Percentiles rank a stretch among this genome's conserved stretches.
phyloP scores from a whole-genome alignment of 345 rosid genomes.

The sweet orange (Citrus sinensis) region DNA sequence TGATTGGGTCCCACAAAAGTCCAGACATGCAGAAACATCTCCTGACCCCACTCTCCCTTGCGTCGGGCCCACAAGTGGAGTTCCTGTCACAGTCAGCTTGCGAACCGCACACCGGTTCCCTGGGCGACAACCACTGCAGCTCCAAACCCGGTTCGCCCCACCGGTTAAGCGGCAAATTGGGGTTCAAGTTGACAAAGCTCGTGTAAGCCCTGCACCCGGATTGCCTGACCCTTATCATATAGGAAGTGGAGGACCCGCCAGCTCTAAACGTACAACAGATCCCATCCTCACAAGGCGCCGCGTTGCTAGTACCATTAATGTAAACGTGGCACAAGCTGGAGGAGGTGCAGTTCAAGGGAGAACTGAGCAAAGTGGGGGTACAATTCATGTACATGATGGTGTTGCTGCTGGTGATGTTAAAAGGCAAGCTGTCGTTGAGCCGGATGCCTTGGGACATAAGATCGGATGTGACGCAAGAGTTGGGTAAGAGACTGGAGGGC shows the following conservation, averaged over 20 bases:
- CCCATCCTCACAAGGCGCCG: conserved; percentile 19
- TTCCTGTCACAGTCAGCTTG: conserved; percentile 40
- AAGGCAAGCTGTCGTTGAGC: conserved; percentile 32
- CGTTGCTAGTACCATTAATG: conserved; percentile 5
- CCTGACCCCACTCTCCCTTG: neutral
- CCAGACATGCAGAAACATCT: conserved; percentile 37
- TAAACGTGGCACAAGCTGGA: conserved; percentile 41
- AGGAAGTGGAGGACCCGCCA: conserved; percentile 36
- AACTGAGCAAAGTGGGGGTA: conserved; percentile 17
- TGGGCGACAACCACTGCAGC: conserved; percentile 41
- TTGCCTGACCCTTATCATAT: conserved; percentile 32
- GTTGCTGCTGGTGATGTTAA: conserved; percentile 45
- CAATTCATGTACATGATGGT: conserved; percentile 47
- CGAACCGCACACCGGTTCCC: conserved; percentile 33
- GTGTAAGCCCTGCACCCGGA: conserved; percentile 42
- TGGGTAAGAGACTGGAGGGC: conserved; percentile 26
- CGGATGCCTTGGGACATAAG: conserved; percentile 28
- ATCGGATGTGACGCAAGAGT: conserved; percentile 38
- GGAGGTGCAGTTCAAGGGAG: conserved; percentile 37
- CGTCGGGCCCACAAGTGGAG: conserved; percentile 36
- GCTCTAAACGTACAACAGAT: conserved; percentile 37
- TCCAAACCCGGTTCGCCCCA: conserved; percentile 49
- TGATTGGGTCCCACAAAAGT: conserved; percentile 33
- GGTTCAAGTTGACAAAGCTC: conserved; percentile 40
- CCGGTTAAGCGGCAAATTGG: conserved; percentile 19